These are phyloP conservation scores for Lactarius hengduanensis DNA, from an alignment of 768 basidiomycete genomes.

Conservation along the genomic window DNA sequence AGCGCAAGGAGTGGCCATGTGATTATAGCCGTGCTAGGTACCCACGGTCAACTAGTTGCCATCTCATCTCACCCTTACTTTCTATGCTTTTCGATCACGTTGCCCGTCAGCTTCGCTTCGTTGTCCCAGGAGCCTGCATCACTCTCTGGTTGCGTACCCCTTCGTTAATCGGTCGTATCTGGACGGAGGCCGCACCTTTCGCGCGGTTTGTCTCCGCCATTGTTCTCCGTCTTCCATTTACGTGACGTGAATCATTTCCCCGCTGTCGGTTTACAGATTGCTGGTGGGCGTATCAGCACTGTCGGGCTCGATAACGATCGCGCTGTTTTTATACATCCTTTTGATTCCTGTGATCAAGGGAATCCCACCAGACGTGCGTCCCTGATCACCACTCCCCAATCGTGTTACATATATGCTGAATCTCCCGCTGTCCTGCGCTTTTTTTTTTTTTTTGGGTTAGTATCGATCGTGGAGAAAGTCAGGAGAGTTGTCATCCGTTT, in stretches of 20 bases:
- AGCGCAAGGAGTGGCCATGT: constrained; percentile 7
- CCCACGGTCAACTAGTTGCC: not conserved
- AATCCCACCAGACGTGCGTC: constrained; percentile 65
- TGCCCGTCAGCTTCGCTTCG: constrained; percentile 68
- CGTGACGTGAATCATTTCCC: not conserved
- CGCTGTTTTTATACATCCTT: constrained; percentile 71
- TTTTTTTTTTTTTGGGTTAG: constrained; percentile 39
- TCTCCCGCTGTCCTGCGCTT: not conserved
- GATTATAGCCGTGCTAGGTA: constrained; percentile 1
- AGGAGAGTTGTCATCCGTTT: constrained; percentile 61
- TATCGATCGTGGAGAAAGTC: constrained; percentile 75
- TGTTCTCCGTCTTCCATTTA: not conserved
- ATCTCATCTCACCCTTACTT: not conserved
- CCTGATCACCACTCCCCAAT: not conserved
- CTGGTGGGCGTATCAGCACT: constrained; percentile 53
- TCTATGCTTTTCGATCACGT: constrained; percentile 42
- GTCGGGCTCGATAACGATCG: constrained; percentile 58
- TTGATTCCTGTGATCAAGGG: constrained; percentile 65
- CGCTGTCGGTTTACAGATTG: constrained; percentile 39
- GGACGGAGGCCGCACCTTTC: constrained; percentile 47
- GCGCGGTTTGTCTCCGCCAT: constrained; percentile 42
- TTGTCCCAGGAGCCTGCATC: constrained; percentile 63
- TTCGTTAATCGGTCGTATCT: constrained; percentile 48
- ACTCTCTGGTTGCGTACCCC: constrained; percentile 64
- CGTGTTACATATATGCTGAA: constrained; percentile 31